Conservation (phyloP, 495 filamentous ascomycete species). For the Neurospora sp. region DNA sequence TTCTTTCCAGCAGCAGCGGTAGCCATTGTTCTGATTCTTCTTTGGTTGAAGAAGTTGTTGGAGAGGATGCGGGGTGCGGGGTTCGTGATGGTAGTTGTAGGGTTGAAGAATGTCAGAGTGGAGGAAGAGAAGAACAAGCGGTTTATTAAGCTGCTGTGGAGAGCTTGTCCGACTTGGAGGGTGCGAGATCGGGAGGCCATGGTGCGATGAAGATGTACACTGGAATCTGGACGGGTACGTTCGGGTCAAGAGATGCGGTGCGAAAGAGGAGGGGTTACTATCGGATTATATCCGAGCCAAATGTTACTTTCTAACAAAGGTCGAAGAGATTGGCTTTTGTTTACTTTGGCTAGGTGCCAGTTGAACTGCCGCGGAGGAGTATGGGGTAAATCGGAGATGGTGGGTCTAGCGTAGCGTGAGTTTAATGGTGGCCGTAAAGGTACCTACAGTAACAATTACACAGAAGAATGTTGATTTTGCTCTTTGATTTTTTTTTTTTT, state of each 20-base stretch:
- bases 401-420: neutral
- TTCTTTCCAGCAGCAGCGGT: constrained; percentile 31
- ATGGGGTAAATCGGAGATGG: neutral
- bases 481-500: neutral
- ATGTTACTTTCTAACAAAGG: neutral
- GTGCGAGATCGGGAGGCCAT: neutral
- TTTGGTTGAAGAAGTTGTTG: neutral
- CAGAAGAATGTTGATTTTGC: neutral
- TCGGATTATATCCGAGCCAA: neutral
- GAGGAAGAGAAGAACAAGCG: neutral
- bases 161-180: neutral
- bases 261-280: neutral
- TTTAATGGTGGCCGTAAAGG: neutral
- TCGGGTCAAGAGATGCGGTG: neutral
- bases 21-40: constrained; percentile 28
- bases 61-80: neutral
- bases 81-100: neutral
- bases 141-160: neutral
- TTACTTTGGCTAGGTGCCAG: neutral
- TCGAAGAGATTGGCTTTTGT: neutral
- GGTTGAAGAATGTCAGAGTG: neutral
- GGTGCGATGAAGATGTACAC: neutral
- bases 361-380: neutral
- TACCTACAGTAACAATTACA: neutral
- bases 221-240: neutral